These are phyloP conservation scores for Hyparrhenia diplandra DNA, from an alignment of 176 grass and related monocot genomes.

Conservation along the genomic window DNA sequence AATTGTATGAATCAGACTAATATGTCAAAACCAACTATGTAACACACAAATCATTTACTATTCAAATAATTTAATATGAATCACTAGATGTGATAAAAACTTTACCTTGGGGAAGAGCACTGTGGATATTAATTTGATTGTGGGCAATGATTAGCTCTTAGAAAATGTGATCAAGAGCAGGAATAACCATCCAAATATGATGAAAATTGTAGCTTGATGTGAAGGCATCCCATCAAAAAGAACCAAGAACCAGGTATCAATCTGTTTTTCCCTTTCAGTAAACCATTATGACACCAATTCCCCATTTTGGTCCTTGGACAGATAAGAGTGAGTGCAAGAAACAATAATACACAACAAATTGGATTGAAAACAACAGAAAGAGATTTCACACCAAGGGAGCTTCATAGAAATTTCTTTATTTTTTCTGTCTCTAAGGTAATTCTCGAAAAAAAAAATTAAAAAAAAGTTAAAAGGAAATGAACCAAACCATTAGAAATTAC, in stretches of 20 bases:
- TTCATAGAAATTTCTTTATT: neutral
- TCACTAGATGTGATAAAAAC: neutral
- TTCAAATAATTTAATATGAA: neutral
- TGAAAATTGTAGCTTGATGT: conserved; percentile 27
- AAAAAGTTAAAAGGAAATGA: conserved; percentile 22
- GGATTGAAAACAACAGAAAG: neutral
- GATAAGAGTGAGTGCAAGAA: conserved; percentile 9
- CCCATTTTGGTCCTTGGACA: conserved; percentile 22
- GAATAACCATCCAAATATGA: conserved; percentile 10
- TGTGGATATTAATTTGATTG: neutral
- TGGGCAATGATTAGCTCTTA: neutral
- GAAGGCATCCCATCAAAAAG: conserved; percentile 24
- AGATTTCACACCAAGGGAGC: neutral
- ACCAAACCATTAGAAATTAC: conserved; percentile 28
- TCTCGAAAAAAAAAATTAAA: neutral
- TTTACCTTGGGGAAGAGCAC: conserved; percentile 2
- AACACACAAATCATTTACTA: neutral
- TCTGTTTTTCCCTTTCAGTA: conserved; percentile 22
- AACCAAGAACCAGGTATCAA: conserved; percentile 23
- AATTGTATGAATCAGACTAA: neutral
- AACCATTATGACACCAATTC: conserved; percentile 9
- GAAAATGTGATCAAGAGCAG: neutral
- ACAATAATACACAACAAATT: conserved; percentile 10
- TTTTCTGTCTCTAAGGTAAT: neutral
- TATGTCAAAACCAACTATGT: neutral